Conservation (phyloP, 768 basidiomycete genomes). For the Fomitopsis serialis region DNA sequence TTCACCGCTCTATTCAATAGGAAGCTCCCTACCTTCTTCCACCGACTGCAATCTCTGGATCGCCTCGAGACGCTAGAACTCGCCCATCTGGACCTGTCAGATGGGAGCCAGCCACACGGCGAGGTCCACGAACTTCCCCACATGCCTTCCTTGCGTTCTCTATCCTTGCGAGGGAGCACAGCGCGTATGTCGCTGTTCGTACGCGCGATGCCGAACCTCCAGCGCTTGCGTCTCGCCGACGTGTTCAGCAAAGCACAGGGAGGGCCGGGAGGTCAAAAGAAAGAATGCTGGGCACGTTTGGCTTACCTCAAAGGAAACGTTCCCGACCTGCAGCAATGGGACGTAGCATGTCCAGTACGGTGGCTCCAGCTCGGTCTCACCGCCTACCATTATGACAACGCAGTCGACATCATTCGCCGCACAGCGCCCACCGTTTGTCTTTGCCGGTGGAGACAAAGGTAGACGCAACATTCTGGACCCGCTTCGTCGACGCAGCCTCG, state of each 20-base stretch:
- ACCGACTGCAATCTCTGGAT: not conserved
- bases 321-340: constrained; percentile 1
- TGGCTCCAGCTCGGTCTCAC: constrained; percentile 4
- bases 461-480: not conserved
- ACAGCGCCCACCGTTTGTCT: constrained; percentile 11
- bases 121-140: constrained; percentile 3
- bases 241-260: not conserved
- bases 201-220: constrained; percentile 1
- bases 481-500: not conserved
- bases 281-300: not conserved
- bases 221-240: not conserved
- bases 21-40: not conserved
- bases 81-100: not conserved
- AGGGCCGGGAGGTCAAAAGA: not conserved
- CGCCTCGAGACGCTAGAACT: not conserved
- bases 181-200: constrained; percentile 4
- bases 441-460: constrained; percentile 5
- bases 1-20: constrained; percentile 9
- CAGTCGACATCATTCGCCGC: constrained; percentile 9
- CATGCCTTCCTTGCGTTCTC: constrained; percentile 3
- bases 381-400: constrained; percentile 10
- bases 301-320: constrained; percentile 1
- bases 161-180: not conserved
- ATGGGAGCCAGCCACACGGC: not conserved
- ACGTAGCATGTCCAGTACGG: not conserved